A percentile compares a stretch with the other conserved stretches of the same genome.
These are phyloP conservation scores for Dothistroma septosporum DNA, from an alignment of 2,329 filamentous ascomycete genomes.

Conservation along the genomic window DNA sequence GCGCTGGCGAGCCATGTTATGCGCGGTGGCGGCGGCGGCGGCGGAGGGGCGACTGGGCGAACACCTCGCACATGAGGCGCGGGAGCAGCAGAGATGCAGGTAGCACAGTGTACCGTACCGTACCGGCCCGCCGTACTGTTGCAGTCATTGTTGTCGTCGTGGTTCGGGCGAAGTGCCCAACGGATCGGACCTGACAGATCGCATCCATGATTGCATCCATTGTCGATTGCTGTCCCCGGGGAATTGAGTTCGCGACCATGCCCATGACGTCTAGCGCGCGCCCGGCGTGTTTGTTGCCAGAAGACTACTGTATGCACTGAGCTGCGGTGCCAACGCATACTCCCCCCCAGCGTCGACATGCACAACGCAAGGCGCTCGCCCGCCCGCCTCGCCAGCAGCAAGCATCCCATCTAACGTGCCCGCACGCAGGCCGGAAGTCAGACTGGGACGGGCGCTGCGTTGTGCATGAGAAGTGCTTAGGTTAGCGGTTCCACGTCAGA, in stretches of 20 bases:
- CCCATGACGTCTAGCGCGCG: not conserved
- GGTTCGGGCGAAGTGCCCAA: not conserved
- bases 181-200: not conserved
- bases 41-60: not conserved
- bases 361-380: no score
- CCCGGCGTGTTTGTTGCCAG: not conserved
- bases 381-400: not conserved
- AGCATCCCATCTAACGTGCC: not conserved
- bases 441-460: not conserved
- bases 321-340: not conserved
- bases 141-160: not conserved
- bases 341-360: not conserved
- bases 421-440: not conserved
- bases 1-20: not conserved
- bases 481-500: constrained; percentile 9
- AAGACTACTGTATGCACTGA: constrained; percentile 1
- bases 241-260: constrained; percentile 3
- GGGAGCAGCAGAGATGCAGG: not conserved
- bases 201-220: no score
- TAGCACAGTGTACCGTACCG: not conserved
- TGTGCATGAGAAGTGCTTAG: not conserved
- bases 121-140: not conserved
- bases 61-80: not conserved
- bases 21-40: not conserved
- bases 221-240: not conserved